A percentile compares a stretch with the other conserved stretches of the same genome.
These are phyloP conservation scores for Earliella scabrosa DNA, from an alignment of 1,284 basidiomycete species.

Conservation along the genomic window DNA sequence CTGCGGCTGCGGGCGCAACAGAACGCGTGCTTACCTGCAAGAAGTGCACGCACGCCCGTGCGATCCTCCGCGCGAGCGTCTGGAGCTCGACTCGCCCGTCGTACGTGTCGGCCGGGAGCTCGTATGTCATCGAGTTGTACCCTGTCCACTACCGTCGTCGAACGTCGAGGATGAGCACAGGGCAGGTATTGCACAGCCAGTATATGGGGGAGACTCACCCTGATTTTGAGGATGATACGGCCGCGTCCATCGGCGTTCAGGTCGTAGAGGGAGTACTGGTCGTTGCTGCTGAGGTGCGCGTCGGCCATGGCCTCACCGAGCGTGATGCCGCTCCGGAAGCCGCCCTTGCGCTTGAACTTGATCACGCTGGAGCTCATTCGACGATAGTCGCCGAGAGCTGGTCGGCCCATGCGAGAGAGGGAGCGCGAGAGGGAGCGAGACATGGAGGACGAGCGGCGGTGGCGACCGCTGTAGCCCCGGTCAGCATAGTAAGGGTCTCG, in stretches of 20 bases:
- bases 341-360: constrained; percentile 76
- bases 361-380: constrained; percentile 51
- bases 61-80: constrained; percentile 69
- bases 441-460: constrained; percentile 51
- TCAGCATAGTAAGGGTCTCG: constrained; percentile 31
- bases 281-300: constrained; percentile 60
- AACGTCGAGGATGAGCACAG: neutral
- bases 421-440: constrained; percentile 50
- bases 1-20: constrained; percentile 2
- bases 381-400: constrained; percentile 45
- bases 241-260: constrained; percentile 63
- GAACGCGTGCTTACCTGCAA: constrained; percentile 55
- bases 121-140: constrained; percentile 71
- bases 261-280: constrained; percentile 63
- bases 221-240: constrained; percentile 63
- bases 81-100: constrained; percentile 65
- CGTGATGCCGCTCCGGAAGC: constrained; percentile 65
- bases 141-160: constrained; percentile 63
- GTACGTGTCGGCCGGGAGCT: constrained; percentile 73
- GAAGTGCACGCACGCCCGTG: constrained; percentile 74
- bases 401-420: constrained; percentile 40
- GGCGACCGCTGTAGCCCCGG: constrained; percentile 34
- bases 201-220: constrained; percentile 41
- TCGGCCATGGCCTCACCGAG: constrained; percentile 73
- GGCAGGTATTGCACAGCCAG: too few relatives aligned